Conservation (phyloP, 441 rosid genomes). For the Brassica hybrid region DNA sequence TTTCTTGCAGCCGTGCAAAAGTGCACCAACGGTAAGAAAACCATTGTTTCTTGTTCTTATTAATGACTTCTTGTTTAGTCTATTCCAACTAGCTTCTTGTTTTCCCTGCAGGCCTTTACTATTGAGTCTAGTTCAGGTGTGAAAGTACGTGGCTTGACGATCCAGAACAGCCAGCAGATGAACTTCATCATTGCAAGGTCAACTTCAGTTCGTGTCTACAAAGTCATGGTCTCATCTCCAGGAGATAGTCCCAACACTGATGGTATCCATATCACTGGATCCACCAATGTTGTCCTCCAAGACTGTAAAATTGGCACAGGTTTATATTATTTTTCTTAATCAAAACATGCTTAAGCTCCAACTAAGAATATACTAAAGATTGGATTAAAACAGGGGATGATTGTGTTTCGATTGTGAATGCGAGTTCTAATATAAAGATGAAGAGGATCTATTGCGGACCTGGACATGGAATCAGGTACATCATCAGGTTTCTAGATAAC, state of each 20-base stretch:
- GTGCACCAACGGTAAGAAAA: too few species aligned
- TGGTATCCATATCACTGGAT: constrained; percentile 72
- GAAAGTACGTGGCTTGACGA: constrained; percentile 56
- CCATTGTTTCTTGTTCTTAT: too few species aligned
- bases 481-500: constrained; percentile 6
- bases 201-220: constrained; percentile 59
- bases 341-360: constrained; percentile 3
- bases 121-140: not conserved
- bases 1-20: too few species aligned
- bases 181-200: constrained; percentile 72
- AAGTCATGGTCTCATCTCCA: constrained; percentile 73
- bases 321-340: constrained; percentile 16
- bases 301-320: constrained; percentile 96
- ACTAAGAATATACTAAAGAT: not conserved
- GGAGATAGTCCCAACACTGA: constrained; percentile 89
- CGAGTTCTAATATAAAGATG: constrained; percentile 79
- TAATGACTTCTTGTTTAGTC: too few species aligned
- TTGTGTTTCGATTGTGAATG: constrained; percentile 87
- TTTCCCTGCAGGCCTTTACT: not conserved
- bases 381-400: constrained; percentile 76
- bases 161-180: too few species aligned
- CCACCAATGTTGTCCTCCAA: too few species aligned
- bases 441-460: too few species aligned
- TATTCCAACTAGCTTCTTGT: too few species aligned
- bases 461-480: constrained; percentile 91